Evolutionary conservation across 192 early-diverging fungal genomes (phyloP).

Genomic region (Obelidium mucronatum): DNA sequence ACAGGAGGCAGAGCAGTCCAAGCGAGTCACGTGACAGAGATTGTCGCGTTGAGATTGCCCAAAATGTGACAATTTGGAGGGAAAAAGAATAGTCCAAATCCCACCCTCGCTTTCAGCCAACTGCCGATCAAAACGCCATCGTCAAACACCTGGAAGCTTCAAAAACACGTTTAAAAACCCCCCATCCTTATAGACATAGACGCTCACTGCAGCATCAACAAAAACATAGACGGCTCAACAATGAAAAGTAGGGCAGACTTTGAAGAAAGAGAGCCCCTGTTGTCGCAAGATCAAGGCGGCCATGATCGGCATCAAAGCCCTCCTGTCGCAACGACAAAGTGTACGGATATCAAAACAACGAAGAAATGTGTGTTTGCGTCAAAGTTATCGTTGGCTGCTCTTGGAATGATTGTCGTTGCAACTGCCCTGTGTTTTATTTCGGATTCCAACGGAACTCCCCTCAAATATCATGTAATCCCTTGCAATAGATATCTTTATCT

Average conservation of each 20-base stretch:
- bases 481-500: neutral
- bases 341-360: neutral
- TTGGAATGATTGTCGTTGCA: neutral
- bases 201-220: neutral
- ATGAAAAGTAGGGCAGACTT: neutral
- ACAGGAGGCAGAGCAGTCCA: neutral
- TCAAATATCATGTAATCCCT: constrained; percentile 29
- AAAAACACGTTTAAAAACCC: neutral
- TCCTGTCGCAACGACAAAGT: neutral
- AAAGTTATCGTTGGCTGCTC: neutral
- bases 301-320: constrained; percentile 8
- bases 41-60: constrained; percentile 7
- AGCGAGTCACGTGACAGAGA: constrained; percentile 13
- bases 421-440: neutral
- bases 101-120: neutral
- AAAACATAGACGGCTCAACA: neutral
- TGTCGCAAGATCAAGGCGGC: neutral
- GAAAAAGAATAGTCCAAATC: neutral
- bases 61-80: constrained; percentile 1
- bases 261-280: constrained; percentile 4
- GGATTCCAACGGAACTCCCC: constrained; percentile 16
- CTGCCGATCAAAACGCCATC: neutral
- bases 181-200: neutral
- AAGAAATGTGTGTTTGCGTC: too few species aligned
- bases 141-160: neutral